Percentiles rank a stretch among this genome's conserved stretches.
Conservation (phyloP, 208 protist species). For the Vickermania spadyakhi region DNA sequence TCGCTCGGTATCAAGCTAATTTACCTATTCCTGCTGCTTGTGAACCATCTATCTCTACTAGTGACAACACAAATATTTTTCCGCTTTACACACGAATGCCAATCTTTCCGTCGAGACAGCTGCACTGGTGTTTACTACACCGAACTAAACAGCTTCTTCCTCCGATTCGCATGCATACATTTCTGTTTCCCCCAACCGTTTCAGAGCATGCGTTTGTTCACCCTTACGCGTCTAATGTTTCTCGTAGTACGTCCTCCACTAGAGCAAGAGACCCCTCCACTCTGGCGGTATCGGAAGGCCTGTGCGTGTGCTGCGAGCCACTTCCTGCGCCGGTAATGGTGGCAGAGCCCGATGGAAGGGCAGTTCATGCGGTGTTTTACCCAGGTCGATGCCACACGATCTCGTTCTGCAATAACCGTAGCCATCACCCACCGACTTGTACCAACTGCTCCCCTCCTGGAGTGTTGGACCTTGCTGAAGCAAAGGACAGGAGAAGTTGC, state of each 20-base stretch:
- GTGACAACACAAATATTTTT: background rate
- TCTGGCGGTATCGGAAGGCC: background rate
- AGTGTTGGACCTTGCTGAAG: background rate
- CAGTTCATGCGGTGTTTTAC: background rate
- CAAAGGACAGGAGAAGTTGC: background rate
- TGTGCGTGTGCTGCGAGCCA: background rate
- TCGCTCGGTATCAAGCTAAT: conserved; percentile 72
- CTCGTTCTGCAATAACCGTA: background rate
- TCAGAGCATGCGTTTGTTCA: background rate
- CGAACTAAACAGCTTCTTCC: background rate
- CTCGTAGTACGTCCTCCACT: background rate
- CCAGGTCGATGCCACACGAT: background rate
- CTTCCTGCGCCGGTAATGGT: background rate
- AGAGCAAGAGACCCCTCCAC: background rate
- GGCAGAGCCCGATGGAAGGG: background rate
- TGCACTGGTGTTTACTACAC: background rate
- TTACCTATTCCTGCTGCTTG: conserved; percentile 10
- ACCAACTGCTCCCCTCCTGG: background rate
- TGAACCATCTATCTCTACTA: background rate
- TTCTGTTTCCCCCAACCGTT: background rate
- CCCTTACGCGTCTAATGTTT: background rate
- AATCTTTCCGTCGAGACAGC: no score
- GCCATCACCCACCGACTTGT: background rate
- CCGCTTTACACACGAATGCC: no score
- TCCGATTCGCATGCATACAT: background rate